Evolutionary conservation across 257 asterid species (phyloP), one percentile per base, ranked within the genome.

Genomic region (Ajuga chamaepitys): DNA sequence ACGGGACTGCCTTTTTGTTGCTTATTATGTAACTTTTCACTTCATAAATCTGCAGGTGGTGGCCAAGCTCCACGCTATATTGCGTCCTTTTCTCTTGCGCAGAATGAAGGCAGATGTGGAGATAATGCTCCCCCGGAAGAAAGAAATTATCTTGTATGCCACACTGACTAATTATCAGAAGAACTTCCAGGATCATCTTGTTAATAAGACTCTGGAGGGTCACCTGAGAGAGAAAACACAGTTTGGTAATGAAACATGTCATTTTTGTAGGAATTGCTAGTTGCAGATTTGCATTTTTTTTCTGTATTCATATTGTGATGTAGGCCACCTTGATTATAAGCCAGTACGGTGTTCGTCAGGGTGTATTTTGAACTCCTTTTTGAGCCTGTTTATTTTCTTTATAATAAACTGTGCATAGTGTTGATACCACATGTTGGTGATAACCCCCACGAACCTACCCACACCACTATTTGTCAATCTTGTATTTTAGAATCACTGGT

Each of bases 81-180:
- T 90, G 73, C 96, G 98, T 34, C 98, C 99, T 64, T 94, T 94
- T 84, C 89, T 94, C 34, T 82, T 94, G 7, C 95, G 99, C 51
- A 88, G 99, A 81, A 62, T 94, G 95, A 94, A 94, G 78, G 72
- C 81, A 46, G 99, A 94, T 57, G 99, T 94, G 45, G 98, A 94
- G 72, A 86, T 71, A 64, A 67, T 80, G 83, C 99, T 90, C 60
- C 99, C 99, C 40, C 88, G 84, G 50, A 94, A 94, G 77, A 94
- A 94, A 78, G 99, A 94, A 75, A 90, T 94, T 58, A 83, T 94
- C 56, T 56, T 94, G 72, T 94, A 94, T 75, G 99, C 96, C 18
- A 85, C 95, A 54, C 4, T 83, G 88, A 94, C 98, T 58, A 87
- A 77, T 28, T 79, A 90, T 81, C 99, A 90, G 76, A 94, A 83